phyloP scores from a whole-genome alignment of 2,329 filamentous ascomycete genomes.

The Onygena corvina region DNA sequence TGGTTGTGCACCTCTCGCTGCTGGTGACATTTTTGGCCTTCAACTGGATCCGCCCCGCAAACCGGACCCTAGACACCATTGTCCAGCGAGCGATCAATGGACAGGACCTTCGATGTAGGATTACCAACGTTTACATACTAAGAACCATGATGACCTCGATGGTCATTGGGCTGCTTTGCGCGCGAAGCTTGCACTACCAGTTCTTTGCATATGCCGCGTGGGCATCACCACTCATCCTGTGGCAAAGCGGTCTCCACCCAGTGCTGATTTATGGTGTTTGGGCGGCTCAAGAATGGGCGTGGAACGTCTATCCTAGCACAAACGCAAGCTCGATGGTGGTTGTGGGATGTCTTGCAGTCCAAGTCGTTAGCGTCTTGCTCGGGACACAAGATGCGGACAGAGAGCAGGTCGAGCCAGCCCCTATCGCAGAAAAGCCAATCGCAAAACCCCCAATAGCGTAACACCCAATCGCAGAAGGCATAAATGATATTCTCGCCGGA shows the following conservation, averaged over 20 bases:
- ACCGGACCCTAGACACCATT: conserved; percentile 47
- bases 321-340: conserved; percentile 52
- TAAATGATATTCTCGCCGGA: background rate
- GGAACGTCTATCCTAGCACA: conserved; percentile 87
- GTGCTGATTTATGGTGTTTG: conserved; percentile 57
- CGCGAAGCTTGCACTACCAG: conserved; percentile 83
- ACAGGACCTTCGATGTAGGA: conserved; percentile 42
- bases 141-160: conserved; percentile 66
- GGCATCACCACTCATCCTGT: conserved; percentile 77
- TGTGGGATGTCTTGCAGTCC: conserved; percentile 56
- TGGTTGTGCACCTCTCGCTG: conserved; percentile 54
- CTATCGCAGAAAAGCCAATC: background rate
- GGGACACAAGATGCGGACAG: conserved; percentile 18
- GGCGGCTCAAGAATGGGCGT: conserved; percentile 76
- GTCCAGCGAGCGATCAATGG: conserved; percentile 41
- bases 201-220: conserved; percentile 89
- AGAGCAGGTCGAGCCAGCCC: conserved; percentile 8
- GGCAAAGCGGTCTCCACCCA: conserved; percentile 60
- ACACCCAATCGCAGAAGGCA: background rate
- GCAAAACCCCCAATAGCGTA: too few species aligned
- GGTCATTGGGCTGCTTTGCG: conserved; percentile 69
- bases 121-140: conserved; percentile 62
- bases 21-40: conserved; percentile 53
- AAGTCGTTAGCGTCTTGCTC: conserved; percentile 50
- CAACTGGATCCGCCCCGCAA: conserved; percentile 61